Evolutionary conservation across 495 filamentous ascomycete genomes (phyloP).

Genomic region (Aspergillus mulundensis): DNA sequence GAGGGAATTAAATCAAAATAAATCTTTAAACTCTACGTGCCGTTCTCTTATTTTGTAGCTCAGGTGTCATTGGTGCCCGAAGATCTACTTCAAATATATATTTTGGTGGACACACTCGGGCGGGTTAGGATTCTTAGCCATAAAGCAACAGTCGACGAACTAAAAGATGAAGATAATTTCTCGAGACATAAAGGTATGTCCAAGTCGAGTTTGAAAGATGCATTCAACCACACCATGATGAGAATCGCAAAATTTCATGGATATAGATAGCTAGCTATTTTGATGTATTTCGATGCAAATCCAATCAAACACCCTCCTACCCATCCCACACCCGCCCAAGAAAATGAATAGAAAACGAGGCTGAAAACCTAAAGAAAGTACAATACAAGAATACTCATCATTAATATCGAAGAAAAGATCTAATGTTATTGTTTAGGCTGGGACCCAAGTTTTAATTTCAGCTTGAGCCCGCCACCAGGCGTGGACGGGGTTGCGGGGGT

Average conservation of each 20-base stretch:
- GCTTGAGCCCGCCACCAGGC: slow-evolving; percentile 34
- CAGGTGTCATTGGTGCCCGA: too few relatives aligned
- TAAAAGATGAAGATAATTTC: too few relatives aligned
- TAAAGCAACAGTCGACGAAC: too few relatives aligned
- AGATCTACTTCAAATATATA: too few relatives aligned
- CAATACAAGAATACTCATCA: slow-evolving; percentile 17
- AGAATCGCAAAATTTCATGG: neutral
- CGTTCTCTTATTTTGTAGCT: neutral
- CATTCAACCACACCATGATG: slow-evolving; percentile 16
- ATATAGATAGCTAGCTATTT: neutral
- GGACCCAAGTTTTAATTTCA: slow-evolving; percentile 42
- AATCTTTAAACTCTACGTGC: neutral
- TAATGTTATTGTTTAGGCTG: slow-evolving; percentile 28
- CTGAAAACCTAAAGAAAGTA: slow-evolving; percentile 7
- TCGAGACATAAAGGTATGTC: slow-evolving; percentile 1
- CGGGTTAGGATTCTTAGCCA: too few relatives aligned
- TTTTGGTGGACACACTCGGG: too few relatives aligned
- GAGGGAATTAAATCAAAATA: slow-evolving; percentile 12
- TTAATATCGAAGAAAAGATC: slow-evolving; percentile 2
- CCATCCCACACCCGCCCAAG: slow-evolving; percentile 7
- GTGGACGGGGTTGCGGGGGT: slow-evolving; percentile 37
- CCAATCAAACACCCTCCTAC: neutral
- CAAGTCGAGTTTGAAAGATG: slow-evolving; percentile 6
- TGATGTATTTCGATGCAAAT: neutral
- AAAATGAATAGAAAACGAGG: neutral